Evolutionary conservation across 2,329 filamentous ascomycete genomes (phyloP), one percentile per base, ranked within the genome.

Genomic region (Lachnellula cervina): DNA sequence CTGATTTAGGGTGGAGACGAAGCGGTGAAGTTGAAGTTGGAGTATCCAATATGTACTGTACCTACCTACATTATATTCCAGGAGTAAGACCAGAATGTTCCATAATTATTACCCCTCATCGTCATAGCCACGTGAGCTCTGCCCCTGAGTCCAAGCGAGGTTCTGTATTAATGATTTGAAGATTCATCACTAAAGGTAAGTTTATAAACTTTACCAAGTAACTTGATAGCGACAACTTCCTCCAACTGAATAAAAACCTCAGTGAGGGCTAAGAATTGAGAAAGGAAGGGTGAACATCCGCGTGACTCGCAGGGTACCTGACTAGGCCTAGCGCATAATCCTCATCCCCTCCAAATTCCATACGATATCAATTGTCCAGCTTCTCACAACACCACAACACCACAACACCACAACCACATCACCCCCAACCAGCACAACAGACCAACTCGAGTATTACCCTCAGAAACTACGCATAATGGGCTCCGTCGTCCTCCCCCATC

Each of bases 401-500:
- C 14, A 40, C 16, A 38, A 34, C 28, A 38, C 28, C 19, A 5
- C 19, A 49, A 32, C 8, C n/a, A n/a, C n/a, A n/a, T n/a, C n/a
- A 8, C 28, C 35, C 23, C 3, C 8, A 44, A 40, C 19, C 6
- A 11, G 8, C 17, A 40, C 37, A 40, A 40, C 37, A 40, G 8
- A 17, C 14, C 5, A 13, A 17, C 37, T 40, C 37, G 9, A 37
- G 9, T 32, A 13, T 21, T 28, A 37, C 34, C 19, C 14, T 37
- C 32, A 13, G 14, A 40, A 7, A n/a, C 40, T 13, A 38, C 32
- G 14, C 23, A 44, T 4, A 47, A 70, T 70, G 68, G 90, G 91
- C 66, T 96, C 91, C 67, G 89, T 97, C 60, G 89, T 96, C 49
- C 84, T 99, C 52, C 93, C 93, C 46, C 93, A 97, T 73, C 82